Conservation (phyloP, 2,329 filamentous ascomycete genomes). For the Ceratocystis colombiana region DNA sequence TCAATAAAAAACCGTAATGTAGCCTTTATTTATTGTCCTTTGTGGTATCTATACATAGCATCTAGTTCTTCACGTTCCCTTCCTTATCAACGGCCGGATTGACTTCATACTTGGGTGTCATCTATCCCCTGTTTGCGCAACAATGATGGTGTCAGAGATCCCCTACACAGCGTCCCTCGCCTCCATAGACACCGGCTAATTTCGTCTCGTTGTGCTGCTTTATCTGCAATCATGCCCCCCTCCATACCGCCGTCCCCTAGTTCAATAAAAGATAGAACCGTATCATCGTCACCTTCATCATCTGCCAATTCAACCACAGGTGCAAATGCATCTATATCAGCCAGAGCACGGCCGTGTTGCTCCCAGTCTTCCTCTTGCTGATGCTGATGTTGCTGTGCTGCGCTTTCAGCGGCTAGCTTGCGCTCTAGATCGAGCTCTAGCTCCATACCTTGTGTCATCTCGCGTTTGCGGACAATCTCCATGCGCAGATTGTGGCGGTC, state of each 20-base stretch:
- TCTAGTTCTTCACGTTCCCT: neutral
- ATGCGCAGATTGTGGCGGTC: conserved; percentile 19
- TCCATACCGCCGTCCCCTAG: neutral
- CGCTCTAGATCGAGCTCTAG: conserved; percentile 18
- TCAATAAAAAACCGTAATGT: neutral
- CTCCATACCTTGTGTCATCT: conserved; percentile 15
- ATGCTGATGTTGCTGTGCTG: conserved; percentile 9
- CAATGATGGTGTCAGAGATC: neutral
- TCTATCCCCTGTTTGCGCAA: neutral
- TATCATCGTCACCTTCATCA: neutral
- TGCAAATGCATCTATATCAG: conserved; percentile 11
- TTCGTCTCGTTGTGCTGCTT: neutral
- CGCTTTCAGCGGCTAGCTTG: conserved; percentile 18
- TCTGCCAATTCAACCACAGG: conserved; percentile 1
- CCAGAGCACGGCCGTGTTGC: neutral
- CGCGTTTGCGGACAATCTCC: conserved; percentile 20
- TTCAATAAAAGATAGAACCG: neutral
- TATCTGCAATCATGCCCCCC: neutral
- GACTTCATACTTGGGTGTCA: neutral
- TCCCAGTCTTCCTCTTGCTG: neutral
- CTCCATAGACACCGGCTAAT: neutral
- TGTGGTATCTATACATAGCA: neutral
- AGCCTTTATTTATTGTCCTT: neutral
- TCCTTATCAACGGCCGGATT: neutral
- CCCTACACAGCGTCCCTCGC: neutral